phyloP scores from a whole-genome alignment of 768 basidiomycete species.

The Rhizopogon salebrosus region DNA sequence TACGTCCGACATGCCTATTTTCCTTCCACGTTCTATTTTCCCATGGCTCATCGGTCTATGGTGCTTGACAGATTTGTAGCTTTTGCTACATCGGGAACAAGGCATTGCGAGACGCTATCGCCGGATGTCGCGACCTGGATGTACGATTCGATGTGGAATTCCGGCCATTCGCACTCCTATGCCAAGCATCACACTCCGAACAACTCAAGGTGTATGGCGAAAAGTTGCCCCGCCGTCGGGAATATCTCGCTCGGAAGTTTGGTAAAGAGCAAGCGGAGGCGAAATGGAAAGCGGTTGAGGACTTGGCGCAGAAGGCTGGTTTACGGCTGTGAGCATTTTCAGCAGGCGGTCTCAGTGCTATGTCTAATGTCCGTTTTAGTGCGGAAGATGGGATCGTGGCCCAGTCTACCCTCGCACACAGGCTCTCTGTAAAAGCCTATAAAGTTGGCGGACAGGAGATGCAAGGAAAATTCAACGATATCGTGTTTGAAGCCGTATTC shows the following conservation, averaged over 20 bases:
- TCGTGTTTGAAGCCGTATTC: conserved; percentile 37
- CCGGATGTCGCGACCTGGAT: conserved; percentile 27
- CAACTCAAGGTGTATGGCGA: neutral
- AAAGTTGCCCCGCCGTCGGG: conserved; percentile 10
- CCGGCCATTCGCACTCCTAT: conserved; percentile 28
- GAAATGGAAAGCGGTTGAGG: conserved; percentile 20
- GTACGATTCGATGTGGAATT: conserved; percentile 31
- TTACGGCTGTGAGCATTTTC: conserved; percentile 17
- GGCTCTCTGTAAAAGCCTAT: conserved; percentile 40
- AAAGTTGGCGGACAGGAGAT: conserved; percentile 34
- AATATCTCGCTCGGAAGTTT: conserved; percentile 20
- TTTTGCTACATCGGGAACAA: conserved; percentile 37
- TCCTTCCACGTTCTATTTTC: neutral
- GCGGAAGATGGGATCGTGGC: conserved; percentile 33
- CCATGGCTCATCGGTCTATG: neutral
- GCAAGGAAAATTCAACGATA: conserved; percentile 32
- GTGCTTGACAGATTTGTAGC: conserved; percentile 20
- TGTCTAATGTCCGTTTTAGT: conserved; percentile 16
- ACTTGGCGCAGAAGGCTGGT: conserved; percentile 26
- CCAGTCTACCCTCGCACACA: conserved; percentile 37
- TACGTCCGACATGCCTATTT: conserved; percentile 11
- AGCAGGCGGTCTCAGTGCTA: neutral
- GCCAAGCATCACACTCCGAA: conserved; percentile 8
- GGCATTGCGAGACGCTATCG: conserved; percentile 32
- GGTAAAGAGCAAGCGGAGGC: conserved; percentile 22